phyloP scores from a whole-genome alignment of 768 basidiomycete species.

The Collybia sordida region DNA sequence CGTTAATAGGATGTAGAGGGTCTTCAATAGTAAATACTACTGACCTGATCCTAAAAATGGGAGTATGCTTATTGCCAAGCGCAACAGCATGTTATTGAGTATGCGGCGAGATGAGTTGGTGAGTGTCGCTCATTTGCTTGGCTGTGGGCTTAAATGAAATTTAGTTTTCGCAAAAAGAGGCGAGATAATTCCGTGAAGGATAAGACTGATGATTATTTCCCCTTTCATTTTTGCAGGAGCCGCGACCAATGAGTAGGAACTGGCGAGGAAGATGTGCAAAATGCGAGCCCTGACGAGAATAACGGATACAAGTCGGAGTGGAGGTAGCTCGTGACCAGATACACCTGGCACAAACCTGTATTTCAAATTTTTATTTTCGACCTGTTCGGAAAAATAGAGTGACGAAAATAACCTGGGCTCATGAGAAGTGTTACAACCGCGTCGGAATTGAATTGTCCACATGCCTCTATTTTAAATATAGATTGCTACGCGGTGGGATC shows the following conservation, averaged over 20 bases:
- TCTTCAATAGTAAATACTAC: conserved; percentile 3
- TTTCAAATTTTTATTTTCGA: background rate
- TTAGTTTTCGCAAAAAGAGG: conserved; percentile 8
- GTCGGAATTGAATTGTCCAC: background rate
- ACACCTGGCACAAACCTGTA: background rate
- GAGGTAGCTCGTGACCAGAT: conserved; percentile 17
- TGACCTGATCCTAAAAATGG: conserved; percentile 40
- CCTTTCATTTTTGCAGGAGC: conserved; percentile 10
- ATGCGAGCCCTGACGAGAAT: conserved; percentile 2
- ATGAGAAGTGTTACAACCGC: background rate
- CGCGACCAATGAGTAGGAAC: conserved; percentile 6
- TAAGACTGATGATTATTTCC: conserved; percentile 8
- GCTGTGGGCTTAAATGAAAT: conserved; percentile 17
- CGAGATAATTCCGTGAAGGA: conserved; percentile 25
- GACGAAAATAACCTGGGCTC: conserved; percentile 6
- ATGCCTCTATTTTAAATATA: background rate
- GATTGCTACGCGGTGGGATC: too few species aligned
- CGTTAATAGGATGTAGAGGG: background rate
- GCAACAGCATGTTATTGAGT: conserved; percentile 30
- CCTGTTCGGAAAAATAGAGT: conserved; percentile 14
- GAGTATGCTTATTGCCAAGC: conserved; percentile 33
- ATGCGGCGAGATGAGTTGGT: conserved; percentile 10
- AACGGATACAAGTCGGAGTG: conserved; percentile 27
- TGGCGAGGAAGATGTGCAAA: conserved; percentile 1
- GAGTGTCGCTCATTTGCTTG: conserved; percentile 3